Evolutionary conservation across 495 filamentous ascomycete species (phyloP).

Genomic region (Daldinia bambusicola): DNA sequence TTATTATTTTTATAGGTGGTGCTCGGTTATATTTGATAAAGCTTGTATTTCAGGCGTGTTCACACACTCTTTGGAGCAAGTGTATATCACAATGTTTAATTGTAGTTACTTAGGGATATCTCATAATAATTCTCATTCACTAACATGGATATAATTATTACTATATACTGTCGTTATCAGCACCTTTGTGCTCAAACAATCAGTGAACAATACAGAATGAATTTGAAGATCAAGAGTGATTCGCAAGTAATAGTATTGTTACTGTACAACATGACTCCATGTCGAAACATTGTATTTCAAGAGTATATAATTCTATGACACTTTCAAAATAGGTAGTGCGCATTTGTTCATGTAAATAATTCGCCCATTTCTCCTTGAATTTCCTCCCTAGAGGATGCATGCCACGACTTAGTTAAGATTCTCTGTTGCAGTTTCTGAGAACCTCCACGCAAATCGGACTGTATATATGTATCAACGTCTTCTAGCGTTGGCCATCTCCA

Average conservation of each 20-base stretch:
- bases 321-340: background rate
- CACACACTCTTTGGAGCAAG: background rate
- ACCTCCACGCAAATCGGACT: slow-evolving; percentile 27
- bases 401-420: slow-evolving; percentile 8
- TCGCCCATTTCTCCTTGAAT: background rate
- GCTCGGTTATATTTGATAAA: background rate
- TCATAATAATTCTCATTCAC: too few species aligned
- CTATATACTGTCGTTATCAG: background rate
- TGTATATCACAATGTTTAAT: background rate
- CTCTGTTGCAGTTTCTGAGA: slow-evolving; percentile 31
- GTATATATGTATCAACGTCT: slow-evolving; percentile 39
- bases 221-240: background rate
- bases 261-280: background rate
- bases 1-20: background rate
- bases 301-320: background rate
- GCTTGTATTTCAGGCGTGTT: background rate
- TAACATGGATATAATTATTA: background rate
- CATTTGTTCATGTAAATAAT: slow-evolving; percentile 7
- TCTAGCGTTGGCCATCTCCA: slow-evolving; percentile 47
- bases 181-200: background rate
- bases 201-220: background rate
- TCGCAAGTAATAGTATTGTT: background rate
- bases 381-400: slow-evolving; percentile 8
- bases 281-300: background rate
- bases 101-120: background rate